Conservation (phyloP, 2,329 filamentous ascomycete genomes). For the Ascosphaera acerosa region DNA sequence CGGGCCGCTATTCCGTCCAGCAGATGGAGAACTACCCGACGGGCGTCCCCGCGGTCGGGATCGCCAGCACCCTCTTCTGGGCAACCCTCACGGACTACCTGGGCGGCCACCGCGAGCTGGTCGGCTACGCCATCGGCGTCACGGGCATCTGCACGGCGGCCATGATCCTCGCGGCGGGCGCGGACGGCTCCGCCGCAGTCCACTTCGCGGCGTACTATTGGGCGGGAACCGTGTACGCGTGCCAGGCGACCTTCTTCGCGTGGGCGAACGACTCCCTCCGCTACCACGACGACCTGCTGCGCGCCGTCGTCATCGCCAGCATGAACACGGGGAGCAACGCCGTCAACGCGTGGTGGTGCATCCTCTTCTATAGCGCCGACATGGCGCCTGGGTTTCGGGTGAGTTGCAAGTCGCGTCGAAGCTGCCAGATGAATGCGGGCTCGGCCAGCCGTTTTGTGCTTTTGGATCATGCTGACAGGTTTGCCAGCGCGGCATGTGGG, state of each 20-base stretch:
- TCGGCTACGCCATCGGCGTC: slow-evolving; percentile 40
- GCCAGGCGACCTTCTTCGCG: slow-evolving; percentile 49
- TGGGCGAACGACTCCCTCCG: slow-evolving; percentile 50
- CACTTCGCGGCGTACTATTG: slow-evolving; percentile 44
- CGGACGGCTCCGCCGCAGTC: slow-evolving; percentile 25
- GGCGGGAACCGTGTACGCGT: slow-evolving; percentile 44
- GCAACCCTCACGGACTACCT: slow-evolving; percentile 41
- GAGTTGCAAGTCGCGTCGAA: slow-evolving; percentile 15
- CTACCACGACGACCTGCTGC: slow-evolving; percentile 34
- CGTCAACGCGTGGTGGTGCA: slow-evolving; percentile 48
- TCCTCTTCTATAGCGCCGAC: slow-evolving; percentile 42
- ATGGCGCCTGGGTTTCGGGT: slow-evolving; percentile 40
- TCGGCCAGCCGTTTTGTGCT: slow-evolving; percentile 6
- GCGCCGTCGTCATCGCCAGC: slow-evolving; percentile 40
- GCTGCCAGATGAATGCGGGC: slow-evolving; percentile 8
- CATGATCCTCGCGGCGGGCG: slow-evolving; percentile 29
- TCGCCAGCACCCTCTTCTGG: slow-evolving; percentile 37
- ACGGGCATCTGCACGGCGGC: slow-evolving; percentile 36
- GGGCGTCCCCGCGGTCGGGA: slow-evolving; percentile 27
- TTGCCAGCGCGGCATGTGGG: slow-evolving; percentile 39
- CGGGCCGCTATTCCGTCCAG: slow-evolving; percentile 21
- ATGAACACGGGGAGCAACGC: slow-evolving; percentile 47
- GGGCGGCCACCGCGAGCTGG: slow-evolving; percentile 36
- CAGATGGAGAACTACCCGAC: slow-evolving; percentile 30
- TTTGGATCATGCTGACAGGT: slow-evolving; percentile 2